phyloP scores from a whole-genome alignment of 1,284 basidiomycete genomes.

The Pseudozyma hubeiensis region DNA sequence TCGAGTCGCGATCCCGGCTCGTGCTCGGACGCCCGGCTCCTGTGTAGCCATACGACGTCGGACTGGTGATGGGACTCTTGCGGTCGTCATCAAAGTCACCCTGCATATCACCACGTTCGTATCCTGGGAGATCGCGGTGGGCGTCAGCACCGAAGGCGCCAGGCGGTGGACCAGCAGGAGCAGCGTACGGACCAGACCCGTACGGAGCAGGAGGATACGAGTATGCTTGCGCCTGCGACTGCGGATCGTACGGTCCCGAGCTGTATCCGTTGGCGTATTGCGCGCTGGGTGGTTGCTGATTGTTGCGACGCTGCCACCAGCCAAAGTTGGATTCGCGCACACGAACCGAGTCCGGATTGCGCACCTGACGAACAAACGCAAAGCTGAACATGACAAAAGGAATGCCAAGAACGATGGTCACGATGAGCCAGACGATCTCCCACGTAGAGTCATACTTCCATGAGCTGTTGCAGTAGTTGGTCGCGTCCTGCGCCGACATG shows the following conservation, averaged over 20 bases:
- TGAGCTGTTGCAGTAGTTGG: constrained; percentile 40
- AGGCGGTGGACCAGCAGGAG: constrained; percentile 35
- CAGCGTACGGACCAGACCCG: constrained; percentile 28
- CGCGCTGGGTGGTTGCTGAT: constrained; percentile 38
- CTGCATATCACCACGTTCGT: constrained; percentile 37
- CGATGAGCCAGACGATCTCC: constrained; percentile 57
- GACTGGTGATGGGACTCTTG: constrained; percentile 38
- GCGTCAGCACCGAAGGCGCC: constrained; percentile 10
- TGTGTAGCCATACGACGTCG: constrained; percentile 23
- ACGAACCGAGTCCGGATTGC: constrained; percentile 48
- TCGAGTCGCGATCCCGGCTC: constrained; percentile 31
- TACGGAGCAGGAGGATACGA: constrained; percentile 45
- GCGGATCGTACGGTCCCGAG: constrained; percentile 43
- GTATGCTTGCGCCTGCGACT: constrained; percentile 40
- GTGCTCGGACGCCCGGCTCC: constrained; percentile 28
- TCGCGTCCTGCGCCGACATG: constrained; percentile 42
- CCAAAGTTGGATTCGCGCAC: constrained; percentile 23
- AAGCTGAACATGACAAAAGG: constrained; percentile 60
- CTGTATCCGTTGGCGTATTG: constrained; percentile 26
- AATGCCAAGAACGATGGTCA: constrained; percentile 47
- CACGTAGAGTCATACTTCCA: constrained; percentile 52
- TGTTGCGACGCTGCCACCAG: constrained; percentile 35
- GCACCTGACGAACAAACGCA: constrained; percentile 54
- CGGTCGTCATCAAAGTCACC: constrained; percentile 47
- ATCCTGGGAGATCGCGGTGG: constrained; percentile 39